A percentile compares a stretch with the other conserved stretches of the same genome.
Conservation (phyloP, 2,329 filamentous ascomycete species). For the Alternaria sp. region DNA sequence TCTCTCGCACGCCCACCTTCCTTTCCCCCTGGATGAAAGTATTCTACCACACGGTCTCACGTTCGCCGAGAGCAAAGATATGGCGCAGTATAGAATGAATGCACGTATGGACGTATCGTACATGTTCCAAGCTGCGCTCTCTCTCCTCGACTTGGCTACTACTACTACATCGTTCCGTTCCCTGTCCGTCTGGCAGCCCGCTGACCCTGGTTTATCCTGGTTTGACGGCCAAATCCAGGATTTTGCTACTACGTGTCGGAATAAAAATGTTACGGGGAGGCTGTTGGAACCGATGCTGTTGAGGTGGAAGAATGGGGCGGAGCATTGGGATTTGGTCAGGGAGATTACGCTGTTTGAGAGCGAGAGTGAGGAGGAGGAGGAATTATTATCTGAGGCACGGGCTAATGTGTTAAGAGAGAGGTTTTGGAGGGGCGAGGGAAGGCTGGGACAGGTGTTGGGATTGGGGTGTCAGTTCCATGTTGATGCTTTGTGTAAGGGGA, state of each 20-base stretch:
- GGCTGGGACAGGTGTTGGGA: slow-evolving; percentile 32
- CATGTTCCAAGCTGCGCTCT: slow-evolving; percentile 31
- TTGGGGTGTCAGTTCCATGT: slow-evolving; percentile 39
- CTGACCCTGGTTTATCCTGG: slow-evolving; percentile 33
- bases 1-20: slow-evolving; percentile 35
- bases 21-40: slow-evolving; percentile 30
- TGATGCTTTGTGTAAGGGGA: slow-evolving; percentile 4
- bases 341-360: slow-evolving; percentile 27
- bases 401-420: neutral
- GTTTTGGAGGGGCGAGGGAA: slow-evolving; percentile 27
- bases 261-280: slow-evolving; percentile 31
- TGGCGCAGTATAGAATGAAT: slow-evolving; percentile 21
- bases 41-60: slow-evolving; percentile 25
- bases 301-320: slow-evolving; percentile 25
- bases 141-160: slow-evolving; percentile 23
- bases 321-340: slow-evolving; percentile 36
- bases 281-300: slow-evolving; percentile 36
- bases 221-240: slow-evolving; percentile 34
- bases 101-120: slow-evolving; percentile 42
- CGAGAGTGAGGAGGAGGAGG: no score
- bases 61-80: slow-evolving; percentile 25
- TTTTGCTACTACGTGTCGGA: slow-evolving; percentile 35
- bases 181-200: slow-evolving; percentile 34
- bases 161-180: no score
- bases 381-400: no score